Base-by-base conservation (phyloP, 257 asterid species). In the Datura wrightii region DNA sequence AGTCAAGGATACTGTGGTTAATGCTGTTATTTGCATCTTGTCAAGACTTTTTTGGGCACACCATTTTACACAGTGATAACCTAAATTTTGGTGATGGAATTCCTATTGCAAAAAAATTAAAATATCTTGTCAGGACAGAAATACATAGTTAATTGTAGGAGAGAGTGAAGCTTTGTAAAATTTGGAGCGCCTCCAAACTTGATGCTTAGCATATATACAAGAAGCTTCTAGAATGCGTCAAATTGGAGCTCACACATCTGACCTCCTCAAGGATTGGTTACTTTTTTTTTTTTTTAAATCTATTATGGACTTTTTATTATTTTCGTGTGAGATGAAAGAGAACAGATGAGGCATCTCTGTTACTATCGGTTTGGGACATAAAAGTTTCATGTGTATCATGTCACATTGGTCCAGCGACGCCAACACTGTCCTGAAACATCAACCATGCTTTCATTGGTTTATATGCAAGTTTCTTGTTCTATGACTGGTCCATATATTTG, bases 361-460 rank as follows among this genome's bases (percentile, higher is more conserved):
- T 48, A 31, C 7, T 8, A 31, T 76, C 1, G 4, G 34, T 50
- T 76, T 1, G 39, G 62, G 44, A 50, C 44, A 24, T 19, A 46
- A 31, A 50, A 10, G 41, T 72, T 46, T 18, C 37, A 4, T 10
- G 58, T 46, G 59, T 72, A 46, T 72, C 59, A 19, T 72, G 10
- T 72, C 58, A 46, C 42, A 19, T 72, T 72, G n/a, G 80, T 72
- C 41, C 42, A 19, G 41, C 2, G n/a, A 72, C 19, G 46, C 42
- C 19, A 72, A 72, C 42, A 2, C 80, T 19, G 41, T 46, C 80
- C n/a, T 19, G 80, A 72, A 71, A 19, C 58, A 72, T n/a, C 39
- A 44, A 72, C 80, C n/a, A 72, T 59, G 14, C 15, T 44, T 71
- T 44, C 10, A 71, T 71, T 71, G 56, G 10, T 71, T 44, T 71